Percentiles rank a stretch among this genome's conserved stretches.
Evolutionary conservation across 1,284 basidiomycete genomes (phyloP).

Genomic region (Retiboletus flavoniger): DNA sequence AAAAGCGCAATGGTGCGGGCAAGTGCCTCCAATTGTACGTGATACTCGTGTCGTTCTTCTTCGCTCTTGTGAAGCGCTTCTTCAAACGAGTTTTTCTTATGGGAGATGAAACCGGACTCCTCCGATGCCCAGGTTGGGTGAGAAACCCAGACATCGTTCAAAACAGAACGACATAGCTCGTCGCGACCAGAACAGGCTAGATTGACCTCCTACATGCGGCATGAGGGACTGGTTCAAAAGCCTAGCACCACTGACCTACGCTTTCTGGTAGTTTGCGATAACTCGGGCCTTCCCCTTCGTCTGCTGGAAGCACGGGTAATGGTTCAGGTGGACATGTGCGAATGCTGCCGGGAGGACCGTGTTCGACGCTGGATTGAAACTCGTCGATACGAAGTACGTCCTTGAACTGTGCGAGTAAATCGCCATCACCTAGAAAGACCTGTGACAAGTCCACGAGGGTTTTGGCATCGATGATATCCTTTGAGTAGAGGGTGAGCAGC

Average conservation of each 20-base stretch:
- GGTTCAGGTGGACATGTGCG: constrained; percentile 68
- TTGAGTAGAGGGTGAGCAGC: constrained; percentile 75
- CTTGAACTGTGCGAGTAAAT: constrained; percentile 86
- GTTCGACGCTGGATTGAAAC: constrained; percentile 63
- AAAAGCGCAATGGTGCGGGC: constrained; percentile 89
- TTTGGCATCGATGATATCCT: constrained; percentile 87
- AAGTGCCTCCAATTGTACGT: constrained; percentile 94
- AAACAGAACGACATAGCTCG: constrained; percentile 92
- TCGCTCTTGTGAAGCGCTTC: constrained; percentile 96
- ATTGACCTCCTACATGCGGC: constrained; percentile 69
- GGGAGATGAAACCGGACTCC: constrained; percentile 89
- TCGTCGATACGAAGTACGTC: constrained; percentile 81
- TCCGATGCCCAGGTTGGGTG: constrained; percentile 99
- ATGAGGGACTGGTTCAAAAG: constrained; percentile 12
- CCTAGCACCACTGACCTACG: constrained; percentile 42
- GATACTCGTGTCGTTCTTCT: constrained; percentile 98
- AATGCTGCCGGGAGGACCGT: constrained; percentile 76
- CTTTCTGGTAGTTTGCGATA: constrained; percentile 88
- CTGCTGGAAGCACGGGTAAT: constrained; percentile 64
- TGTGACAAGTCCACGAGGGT: constrained; percentile 80
- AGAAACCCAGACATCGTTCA: constrained; percentile 96
- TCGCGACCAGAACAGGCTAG: constrained; percentile 94
- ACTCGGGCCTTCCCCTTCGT: constrained; percentile 81
- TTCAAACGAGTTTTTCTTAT: constrained; percentile 97
- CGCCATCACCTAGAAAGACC: constrained; percentile 78